phyloP scores from a whole-genome alignment of 371 early-diverging fungal species.

The Mucor ambiguus region DNA sequence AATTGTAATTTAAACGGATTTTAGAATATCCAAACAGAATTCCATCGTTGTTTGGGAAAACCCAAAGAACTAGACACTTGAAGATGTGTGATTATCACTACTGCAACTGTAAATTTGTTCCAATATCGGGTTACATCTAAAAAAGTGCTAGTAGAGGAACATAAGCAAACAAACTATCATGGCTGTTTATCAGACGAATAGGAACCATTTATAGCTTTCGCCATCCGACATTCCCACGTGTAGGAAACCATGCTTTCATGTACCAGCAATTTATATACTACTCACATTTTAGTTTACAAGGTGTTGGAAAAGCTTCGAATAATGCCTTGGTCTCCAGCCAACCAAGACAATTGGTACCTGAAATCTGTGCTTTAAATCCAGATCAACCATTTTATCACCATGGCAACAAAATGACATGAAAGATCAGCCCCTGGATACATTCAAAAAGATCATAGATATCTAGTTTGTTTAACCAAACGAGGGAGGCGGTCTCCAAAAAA shows the following conservation, averaged over 20 bases:
- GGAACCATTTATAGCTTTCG: background rate
- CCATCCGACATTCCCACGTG: slow-evolving; percentile 4
- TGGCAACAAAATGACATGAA: background rate
- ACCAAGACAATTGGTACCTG: background rate
- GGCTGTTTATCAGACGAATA: background rate
- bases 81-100: background rate
- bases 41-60: background rate
- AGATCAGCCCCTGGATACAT: background rate
- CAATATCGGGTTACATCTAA: background rate
- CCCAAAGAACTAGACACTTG: background rate
- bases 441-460: background rate
- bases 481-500: background rate
- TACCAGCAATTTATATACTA: background rate
- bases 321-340: background rate
- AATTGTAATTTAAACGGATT: background rate
- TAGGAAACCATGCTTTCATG: background rate
- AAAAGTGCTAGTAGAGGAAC: background rate
- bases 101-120: background rate
- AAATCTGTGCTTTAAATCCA: background rate
- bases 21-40: background rate
- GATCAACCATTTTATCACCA: background rate
- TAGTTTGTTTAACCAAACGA: background rate
- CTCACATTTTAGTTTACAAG: background rate
- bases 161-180: background rate
- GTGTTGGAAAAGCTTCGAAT: background rate